These are phyloP conservation scores for Pyrenula aspistea DNA, from an alignment of 495 filamentous ascomycete genomes.

Conservation along the genomic window DNA sequence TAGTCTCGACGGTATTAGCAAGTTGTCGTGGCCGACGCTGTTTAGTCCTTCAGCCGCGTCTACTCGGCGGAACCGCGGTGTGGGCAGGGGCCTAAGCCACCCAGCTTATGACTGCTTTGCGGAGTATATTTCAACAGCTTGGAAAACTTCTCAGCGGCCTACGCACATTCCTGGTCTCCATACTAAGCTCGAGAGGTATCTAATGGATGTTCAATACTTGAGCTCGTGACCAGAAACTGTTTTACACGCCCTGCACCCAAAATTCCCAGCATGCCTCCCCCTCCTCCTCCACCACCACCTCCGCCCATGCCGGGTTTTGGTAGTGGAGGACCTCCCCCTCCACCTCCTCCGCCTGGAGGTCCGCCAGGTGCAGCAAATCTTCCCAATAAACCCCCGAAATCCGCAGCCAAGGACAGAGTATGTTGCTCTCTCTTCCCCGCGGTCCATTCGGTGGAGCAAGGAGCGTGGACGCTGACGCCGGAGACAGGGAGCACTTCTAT, in stretches of 20 bases:
- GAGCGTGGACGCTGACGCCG: conserved; percentile 22
- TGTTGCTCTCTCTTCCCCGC: conserved; percentile 12
- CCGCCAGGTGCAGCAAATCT: conserved; percentile 22
- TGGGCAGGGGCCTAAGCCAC: too few species aligned
- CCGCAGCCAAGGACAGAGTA: conserved; percentile 42
- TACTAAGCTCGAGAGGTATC: too few species aligned
- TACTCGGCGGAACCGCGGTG: too few species aligned
- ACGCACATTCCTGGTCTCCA: too few species aligned
- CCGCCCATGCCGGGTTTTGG: conserved; percentile 44
- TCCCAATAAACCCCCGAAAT: conserved; percentile 34
- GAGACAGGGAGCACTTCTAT: conserved; percentile 69
- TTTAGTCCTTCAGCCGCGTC: too few species aligned
- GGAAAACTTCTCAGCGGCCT: too few species aligned
- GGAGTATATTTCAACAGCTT: too few species aligned
- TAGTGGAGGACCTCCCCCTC: conserved; percentile 56
- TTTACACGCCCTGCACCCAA: conserved; percentile 3
- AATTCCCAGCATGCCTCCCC: conserved; percentile 43
- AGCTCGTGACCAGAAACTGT: too few species aligned
- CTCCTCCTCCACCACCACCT: conserved; percentile 60
- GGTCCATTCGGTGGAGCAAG: conserved; percentile 17
- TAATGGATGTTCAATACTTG: too few species aligned
- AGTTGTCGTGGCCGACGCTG: too few species aligned
- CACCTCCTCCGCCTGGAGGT: conserved; percentile 45
- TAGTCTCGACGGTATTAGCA: too few species aligned
- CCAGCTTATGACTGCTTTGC: too few species aligned